Percentiles rank a stretch among this genome's conserved stretches.
These are phyloP conservation scores for Buxus sempervirens DNA, from an alignment of 164 flowering plant genomes.

Conservation along the genomic window DNA sequence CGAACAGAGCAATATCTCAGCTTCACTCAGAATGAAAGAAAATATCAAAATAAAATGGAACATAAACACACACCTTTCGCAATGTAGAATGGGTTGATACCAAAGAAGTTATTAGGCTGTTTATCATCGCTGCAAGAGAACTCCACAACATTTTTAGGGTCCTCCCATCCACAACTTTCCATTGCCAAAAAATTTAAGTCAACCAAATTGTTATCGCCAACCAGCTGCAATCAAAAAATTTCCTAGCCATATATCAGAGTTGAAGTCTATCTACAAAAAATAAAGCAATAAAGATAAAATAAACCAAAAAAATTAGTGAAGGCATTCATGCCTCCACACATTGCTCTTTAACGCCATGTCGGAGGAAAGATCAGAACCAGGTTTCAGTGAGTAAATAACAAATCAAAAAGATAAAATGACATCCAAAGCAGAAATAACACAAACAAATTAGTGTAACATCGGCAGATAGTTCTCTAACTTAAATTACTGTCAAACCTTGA, in stretches of 20 bases:
- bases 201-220: conserved; percentile 4
- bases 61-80: conserved; percentile 44
- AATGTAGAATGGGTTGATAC: conserved; percentile 78
- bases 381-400: no score
- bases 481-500: no score
- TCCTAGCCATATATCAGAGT: neutral
- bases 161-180: conserved; percentile 78
- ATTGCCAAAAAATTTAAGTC: conserved; percentile 29
- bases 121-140: conserved; percentile 12
- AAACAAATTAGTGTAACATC: no score
- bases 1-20: no score
- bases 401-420: no score
- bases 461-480: no score
- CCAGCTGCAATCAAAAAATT: conserved; percentile 22
- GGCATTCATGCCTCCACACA: neutral
- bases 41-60: no score
- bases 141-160: conserved; percentile 20
- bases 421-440: no score
- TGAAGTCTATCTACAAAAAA: neutral
- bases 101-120: conserved; percentile 50
- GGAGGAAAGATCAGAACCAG: no score
- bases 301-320: neutral
- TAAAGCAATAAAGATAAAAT: neutral
- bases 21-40: no score
- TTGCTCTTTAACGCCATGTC: no score